Conservation (phyloP, 257 asterid species). For the Solanum chiquidenum region DNA sequence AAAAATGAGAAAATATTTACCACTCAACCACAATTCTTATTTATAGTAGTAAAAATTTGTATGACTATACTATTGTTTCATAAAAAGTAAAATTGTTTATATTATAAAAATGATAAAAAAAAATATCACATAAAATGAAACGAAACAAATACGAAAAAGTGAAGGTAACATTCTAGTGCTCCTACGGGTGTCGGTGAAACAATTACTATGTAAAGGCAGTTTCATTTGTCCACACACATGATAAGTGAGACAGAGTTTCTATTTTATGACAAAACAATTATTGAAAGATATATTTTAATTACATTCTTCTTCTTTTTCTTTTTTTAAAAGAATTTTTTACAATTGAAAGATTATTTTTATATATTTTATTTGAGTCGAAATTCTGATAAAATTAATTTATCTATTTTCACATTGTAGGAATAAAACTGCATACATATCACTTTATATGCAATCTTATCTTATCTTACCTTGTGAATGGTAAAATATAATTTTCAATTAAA, state of each 20-base stretch:
- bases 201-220: not conserved
- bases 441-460: too few species aligned
- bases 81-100: not conserved
- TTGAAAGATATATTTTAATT: not conserved
- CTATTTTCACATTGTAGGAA: too few species aligned
- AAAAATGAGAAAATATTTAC: too few species aligned
- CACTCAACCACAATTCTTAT: too few species aligned
- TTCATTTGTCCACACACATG: not conserved
- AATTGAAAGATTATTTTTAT: not conserved
- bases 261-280: not conserved
- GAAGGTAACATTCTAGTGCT: not conserved
- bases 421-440: rapidly evolving
- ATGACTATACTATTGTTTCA: not conserved
- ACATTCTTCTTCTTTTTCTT: not conserved
- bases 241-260: not conserved
- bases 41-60: not conserved
- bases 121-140: not conserved
- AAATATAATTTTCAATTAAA: too few species aligned
- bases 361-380: too few species aligned
- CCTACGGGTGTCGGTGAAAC: not conserved
- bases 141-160: rapidly evolving
- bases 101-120: not conserved
- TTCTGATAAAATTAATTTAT: too few species aligned
- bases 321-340: not conserved
- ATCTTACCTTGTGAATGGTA: too few species aligned